These are phyloP conservation scores for Erythrobasidium hasegawianum DNA, from an alignment of 1,284 basidiomycete genomes.

Conservation along the genomic window DNA sequence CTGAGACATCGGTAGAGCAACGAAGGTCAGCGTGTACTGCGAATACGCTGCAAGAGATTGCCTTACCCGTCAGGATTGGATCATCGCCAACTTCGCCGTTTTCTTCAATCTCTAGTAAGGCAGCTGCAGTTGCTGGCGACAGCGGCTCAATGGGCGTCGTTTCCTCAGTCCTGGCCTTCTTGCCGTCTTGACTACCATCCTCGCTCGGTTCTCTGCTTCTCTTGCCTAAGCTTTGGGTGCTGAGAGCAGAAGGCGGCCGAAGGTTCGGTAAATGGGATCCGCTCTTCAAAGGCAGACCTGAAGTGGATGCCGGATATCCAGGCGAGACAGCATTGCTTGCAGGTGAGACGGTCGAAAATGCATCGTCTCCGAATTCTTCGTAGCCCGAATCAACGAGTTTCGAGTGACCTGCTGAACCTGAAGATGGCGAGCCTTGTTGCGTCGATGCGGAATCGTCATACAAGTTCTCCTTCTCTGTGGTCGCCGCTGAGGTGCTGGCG, in stretches of 20 bases:
- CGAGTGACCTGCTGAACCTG: not conserved
- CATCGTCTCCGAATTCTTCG: conserved; percentile 34
- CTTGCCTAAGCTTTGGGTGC: conserved; percentile 25
- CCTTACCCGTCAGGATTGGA: conserved; percentile 55
- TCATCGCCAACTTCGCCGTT: conserved; percentile 53
- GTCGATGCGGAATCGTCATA: conserved; percentile 15
- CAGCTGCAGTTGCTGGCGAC: not conserved
- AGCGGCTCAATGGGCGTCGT: conserved; percentile 45
- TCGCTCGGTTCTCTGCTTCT: conserved; percentile 29
- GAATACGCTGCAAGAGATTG: conserved; percentile 1
- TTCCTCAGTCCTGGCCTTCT: conserved; percentile 60
- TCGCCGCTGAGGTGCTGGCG: not conserved
- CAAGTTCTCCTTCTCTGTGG: not conserved
- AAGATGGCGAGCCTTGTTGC: conserved; percentile 25
- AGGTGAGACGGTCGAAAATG: not conserved
- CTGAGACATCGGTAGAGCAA: not conserved
- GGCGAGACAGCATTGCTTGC: not conserved
- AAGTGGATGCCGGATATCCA: not conserved
- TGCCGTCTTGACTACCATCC: conserved; percentile 55
- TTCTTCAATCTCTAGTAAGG: conserved; percentile 41
- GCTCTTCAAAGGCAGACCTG: not conserved
- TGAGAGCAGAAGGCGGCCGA: conserved; percentile 22
- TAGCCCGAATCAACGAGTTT: conserved; percentile 29
- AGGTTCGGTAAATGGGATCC: not conserved
- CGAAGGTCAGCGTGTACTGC: not conserved